Base-by-base conservation (phyloP, 495 filamentous ascomycete genomes). In the Entonaema liquescens region DNA sequence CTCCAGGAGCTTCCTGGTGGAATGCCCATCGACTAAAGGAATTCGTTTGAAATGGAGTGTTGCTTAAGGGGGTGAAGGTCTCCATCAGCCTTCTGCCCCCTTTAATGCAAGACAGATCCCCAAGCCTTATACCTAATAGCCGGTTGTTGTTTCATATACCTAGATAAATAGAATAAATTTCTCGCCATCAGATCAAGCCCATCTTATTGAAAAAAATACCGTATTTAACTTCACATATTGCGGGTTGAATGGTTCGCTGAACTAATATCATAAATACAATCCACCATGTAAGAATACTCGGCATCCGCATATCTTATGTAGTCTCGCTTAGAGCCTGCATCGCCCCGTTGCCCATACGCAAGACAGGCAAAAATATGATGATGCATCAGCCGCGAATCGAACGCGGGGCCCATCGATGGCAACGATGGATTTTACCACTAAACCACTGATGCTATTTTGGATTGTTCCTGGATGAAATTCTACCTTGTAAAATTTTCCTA, bases 381-480 rank as follows among this genome's bases (percentile, higher is more conserved):
- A 75, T 81, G 80, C 80, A 77, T 78, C 77, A 81, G 79, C 80
- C 80, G 80, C 77, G 80, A 82, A 82, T 82, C 81, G 81, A 83
- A 83, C 81, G 76, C 81, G 81, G 81, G 81, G 81, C 81, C 79
- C 81, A 82, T 83, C 81, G 80, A 83, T 83, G 81, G 81, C 81
- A 83, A 83, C 81, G 81, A 83, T 82, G 81, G 79, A 82, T 83
- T 83, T 82, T 83, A 83, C 81, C 81, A 83, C 81, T 83, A 83
- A 82, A 82, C 79, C 80, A 82, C 80, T 80, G 77, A 78, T 77
- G 75, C 75, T 47, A 19, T 9, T 11, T 21, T 21, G 19, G 19
- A 47, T 23, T 21, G 42, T 9, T 47, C 42, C 42, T 47, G 19
- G 42, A 23, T 23, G 19, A 23, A 47, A 23, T 21, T 23, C 0